Conservation (phyloP, 31 red algal genomes). For the Odonthalia washingtoniensis region DNA sequence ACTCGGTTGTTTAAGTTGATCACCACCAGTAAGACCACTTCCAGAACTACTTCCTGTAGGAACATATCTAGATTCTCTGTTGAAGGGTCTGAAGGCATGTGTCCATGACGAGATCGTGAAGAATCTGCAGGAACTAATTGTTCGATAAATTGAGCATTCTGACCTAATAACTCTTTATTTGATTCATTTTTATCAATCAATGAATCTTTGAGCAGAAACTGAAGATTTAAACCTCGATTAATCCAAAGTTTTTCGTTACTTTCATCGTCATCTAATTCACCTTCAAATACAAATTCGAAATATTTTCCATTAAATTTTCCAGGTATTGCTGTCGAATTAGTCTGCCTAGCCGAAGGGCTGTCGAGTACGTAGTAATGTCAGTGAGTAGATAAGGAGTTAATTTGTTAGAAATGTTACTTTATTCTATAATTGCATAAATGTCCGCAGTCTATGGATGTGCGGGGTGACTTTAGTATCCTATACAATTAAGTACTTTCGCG, state of each 20-base stretch:
- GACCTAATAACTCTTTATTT: slow-evolving; percentile 79
- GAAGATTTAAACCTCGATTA: slow-evolving; percentile 89
- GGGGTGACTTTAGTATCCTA: no score
- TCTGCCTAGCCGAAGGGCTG: no score
- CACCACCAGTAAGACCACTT: slow-evolving; percentile 3
- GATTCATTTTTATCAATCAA: slow-evolving; percentile 87
- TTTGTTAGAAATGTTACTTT: no score
- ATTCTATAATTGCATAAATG: no score
- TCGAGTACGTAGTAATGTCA: no score
- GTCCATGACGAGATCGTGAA: slow-evolving; percentile 15
- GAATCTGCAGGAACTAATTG: slow-evolving; percentile 78
- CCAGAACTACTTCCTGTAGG: slow-evolving; percentile 24
- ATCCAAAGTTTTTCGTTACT: slow-evolving; percentile 80
- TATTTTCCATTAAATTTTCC: slow-evolving; percentile 64
- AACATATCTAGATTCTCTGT: slow-evolving; percentile 85
- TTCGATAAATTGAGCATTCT: slow-evolving; percentile 91
- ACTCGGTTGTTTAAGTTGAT: no score
- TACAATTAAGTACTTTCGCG: no score
- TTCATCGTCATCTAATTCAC: slow-evolving; percentile 83
- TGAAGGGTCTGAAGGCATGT: slow-evolving; percentile 64
- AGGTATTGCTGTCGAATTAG: no score
- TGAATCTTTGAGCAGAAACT: slow-evolving; percentile 87
- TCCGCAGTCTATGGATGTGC: no score
- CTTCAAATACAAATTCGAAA: slow-evolving; percentile 96
- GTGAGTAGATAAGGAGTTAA: no score